These are phyloP conservation scores for Silene noctiflora DNA, from an alignment of 179 eudicot species.

Conservation along the genomic window DNA sequence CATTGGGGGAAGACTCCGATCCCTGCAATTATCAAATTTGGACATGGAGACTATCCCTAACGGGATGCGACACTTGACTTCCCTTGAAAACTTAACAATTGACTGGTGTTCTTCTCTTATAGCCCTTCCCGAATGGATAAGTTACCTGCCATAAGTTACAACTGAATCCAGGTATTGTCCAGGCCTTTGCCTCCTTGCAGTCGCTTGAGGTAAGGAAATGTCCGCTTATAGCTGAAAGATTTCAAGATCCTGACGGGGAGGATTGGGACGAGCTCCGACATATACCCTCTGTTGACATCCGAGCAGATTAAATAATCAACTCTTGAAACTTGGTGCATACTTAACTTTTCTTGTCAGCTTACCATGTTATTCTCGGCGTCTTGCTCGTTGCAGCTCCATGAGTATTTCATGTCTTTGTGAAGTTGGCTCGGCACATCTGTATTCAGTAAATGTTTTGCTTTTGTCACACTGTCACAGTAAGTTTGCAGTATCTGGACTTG, in stretches of 20 bases:
- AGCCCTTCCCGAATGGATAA: conserved; percentile 10
- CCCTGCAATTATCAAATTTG: background rate
- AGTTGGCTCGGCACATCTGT: too few species aligned
- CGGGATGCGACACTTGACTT: background rate
- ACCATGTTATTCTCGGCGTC: too few species aligned
- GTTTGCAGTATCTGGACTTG: background rate
- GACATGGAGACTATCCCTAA: background rate
- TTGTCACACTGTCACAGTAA: too few species aligned
- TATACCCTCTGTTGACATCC: background rate
- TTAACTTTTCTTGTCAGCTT: too few species aligned
- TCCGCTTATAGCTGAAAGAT: background rate
- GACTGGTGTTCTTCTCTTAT: background rate
- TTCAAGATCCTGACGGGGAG: background rate
- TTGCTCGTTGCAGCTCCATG: too few species aligned
- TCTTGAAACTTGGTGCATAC: too few species aligned
- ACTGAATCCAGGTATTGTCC: background rate
- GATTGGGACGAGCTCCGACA: conserved; percentile 13
- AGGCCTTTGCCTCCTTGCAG: background rate
- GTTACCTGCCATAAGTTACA: background rate
- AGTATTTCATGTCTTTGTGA: too few species aligned
- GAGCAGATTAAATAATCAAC: background rate
- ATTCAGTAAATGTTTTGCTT: too few species aligned
- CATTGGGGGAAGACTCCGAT: background rate
- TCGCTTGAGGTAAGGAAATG: background rate
- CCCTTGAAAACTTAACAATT: background rate